Percentiles rank a stretch among this genome's conserved stretches.
Evolutionary conservation across 805 yeast species (phyloP).

Genomic region (Wickerhamiella vanderwaltii): DNA sequence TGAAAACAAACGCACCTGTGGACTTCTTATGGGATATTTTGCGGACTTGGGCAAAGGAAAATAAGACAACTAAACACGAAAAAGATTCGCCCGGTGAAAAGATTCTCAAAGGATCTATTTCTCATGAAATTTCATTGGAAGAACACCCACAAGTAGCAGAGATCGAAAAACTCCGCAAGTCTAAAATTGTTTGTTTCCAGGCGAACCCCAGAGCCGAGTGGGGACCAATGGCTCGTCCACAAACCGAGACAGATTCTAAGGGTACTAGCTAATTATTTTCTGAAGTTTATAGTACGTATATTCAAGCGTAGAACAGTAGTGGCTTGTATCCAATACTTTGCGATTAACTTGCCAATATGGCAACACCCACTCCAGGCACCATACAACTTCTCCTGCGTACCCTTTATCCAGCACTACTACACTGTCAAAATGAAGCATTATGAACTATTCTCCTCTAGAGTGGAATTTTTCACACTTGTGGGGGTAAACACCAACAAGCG

Average conservation of each 20-base stretch:
- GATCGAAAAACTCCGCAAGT: constrained; percentile 50
- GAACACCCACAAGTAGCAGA: constrained; percentile 43
- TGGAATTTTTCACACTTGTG: no score
- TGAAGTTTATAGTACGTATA: background rate
- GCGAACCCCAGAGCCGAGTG: constrained; percentile 88
- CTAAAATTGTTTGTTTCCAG: constrained; percentile 78
- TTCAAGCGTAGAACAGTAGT: constrained; percentile 9
- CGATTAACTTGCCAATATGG: no score
- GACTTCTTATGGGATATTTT: constrained; percentile 61
- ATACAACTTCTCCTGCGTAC: no score
- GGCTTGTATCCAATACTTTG: no score
- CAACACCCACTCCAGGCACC: no score
- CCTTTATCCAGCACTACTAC: no score
- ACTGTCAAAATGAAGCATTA: no score
- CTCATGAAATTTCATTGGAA: constrained; percentile 40
- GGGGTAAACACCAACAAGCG: no score
- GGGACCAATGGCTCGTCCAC: constrained; percentile 87
- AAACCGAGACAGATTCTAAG: constrained; percentile 26
- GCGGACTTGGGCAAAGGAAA: constrained; percentile 44
- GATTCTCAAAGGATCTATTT: constrained; percentile 23
- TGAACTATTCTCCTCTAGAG: no score
- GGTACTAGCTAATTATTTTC: no score
- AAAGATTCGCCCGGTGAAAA: constrained; percentile 27
- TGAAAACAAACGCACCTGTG: constrained; percentile 89
- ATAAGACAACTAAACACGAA: constrained; percentile 25